Conservation (phyloP, 2,329 filamentous ascomycete species). For the Nemania bipapillata region DNA sequence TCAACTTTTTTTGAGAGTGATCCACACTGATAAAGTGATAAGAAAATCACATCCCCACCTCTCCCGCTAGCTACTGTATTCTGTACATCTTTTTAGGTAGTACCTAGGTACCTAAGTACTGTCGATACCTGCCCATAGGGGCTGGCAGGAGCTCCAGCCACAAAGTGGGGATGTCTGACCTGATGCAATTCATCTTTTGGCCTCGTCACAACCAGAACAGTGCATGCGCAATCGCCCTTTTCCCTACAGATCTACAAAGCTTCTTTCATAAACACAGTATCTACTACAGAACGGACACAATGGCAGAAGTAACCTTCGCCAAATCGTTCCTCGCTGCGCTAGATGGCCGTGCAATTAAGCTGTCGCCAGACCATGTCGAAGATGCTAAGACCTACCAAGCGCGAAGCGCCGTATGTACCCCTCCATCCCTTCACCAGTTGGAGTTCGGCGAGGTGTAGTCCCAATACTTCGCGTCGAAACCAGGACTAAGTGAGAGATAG, state of each 20-base stretch:
- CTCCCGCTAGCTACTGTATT: neutral
- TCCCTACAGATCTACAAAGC: neutral
- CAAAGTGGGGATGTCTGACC: slow-evolving; percentile 41
- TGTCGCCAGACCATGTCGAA: slow-evolving; percentile 90
- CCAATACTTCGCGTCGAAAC: neutral
- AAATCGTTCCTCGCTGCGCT: slow-evolving; percentile 83
- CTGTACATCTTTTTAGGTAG: neutral
- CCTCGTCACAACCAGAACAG: slow-evolving; percentile 26
- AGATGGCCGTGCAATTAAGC: slow-evolving; percentile 80
- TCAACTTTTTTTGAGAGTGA: slow-evolving; percentile 44
- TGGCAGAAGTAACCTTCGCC: slow-evolving; percentile 87
- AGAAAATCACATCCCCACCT: slow-evolving; percentile 20
- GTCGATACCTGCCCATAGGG: neutral
- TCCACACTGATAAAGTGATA: slow-evolving; percentile 48
- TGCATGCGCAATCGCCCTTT: slow-evolving; percentile 1
- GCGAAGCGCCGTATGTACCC: slow-evolving; percentile 74
- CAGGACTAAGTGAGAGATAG: slow-evolving; percentile 55
- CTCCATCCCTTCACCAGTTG: slow-evolving; percentile 5
- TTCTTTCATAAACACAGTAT: neutral
- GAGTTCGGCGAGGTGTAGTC: neutral
- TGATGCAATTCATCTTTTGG: slow-evolving; percentile 6
- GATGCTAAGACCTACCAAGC: slow-evolving; percentile 82
- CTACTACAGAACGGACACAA: slow-evolving; percentile 53
- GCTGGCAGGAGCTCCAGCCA: slow-evolving; percentile 43
- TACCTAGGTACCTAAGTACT: neutral